Conservation (phyloP, 371 early-diverging fungal genomes). For the Batkoa obscura region DNA sequence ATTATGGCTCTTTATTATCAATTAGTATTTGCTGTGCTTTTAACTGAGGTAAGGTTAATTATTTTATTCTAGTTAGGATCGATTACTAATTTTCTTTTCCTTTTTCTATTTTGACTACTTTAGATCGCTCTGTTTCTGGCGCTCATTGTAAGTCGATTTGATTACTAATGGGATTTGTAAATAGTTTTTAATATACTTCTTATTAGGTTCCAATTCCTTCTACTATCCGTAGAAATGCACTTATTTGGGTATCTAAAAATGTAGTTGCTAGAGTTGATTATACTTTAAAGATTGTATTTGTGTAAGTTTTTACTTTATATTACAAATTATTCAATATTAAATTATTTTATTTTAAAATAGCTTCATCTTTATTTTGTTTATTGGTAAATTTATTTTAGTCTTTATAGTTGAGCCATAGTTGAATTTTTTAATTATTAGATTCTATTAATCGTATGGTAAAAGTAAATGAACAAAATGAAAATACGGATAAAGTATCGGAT, state of each 20-base stretch:
- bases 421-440: conserved; percentile 29
- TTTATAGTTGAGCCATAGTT: background rate
- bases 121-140: conserved; percentile 27
- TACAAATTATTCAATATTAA: background rate
- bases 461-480: conserved; percentile 22
- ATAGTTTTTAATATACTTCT: conserved; percentile 16
- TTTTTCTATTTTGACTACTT: too few species aligned
- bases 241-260: conserved; percentile 5
- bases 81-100: too few species aligned
- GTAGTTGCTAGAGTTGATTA: conserved; percentile 24
- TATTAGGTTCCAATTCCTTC: background rate
- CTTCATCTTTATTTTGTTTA: conserved; percentile 37
- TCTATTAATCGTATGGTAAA: conserved; percentile 44
- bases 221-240: background rate
- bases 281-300: conserved; percentile 31
- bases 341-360: conserved; percentile 12
- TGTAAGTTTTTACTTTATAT: conserved; percentile 17
- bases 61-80: too few species aligned
- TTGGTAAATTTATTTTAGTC: conserved; percentile 18
- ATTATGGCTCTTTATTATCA: conserved; percentile 27
- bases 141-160: conserved; percentile 7
- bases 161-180: background rate
- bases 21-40: conserved; percentile 17
- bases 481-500: conserved; percentile 16
- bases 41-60: conserved; percentile 16